These are phyloP conservation scores for Hypomontagnella submonticulosa DNA, from an alignment of 495 filamentous ascomycete genomes.

Conservation along the genomic window DNA sequence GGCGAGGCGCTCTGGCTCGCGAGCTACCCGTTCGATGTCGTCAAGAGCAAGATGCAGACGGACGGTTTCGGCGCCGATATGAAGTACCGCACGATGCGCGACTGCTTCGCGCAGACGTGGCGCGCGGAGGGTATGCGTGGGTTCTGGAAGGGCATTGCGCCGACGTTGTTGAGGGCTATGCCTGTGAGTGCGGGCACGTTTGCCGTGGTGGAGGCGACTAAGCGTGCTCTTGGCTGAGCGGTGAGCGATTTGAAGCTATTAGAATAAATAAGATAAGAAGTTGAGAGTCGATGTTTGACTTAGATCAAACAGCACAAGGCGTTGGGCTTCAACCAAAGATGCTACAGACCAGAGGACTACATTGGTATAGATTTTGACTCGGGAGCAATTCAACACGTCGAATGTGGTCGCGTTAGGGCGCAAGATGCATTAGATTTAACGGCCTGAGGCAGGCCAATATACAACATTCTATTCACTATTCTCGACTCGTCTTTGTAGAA, in stretches of 20 bases:
- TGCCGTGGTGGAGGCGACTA: slow-evolving; percentile 78
- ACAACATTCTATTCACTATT: slow-evolving; percentile 53
- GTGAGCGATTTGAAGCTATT: neutral
- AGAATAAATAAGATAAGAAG: neutral
- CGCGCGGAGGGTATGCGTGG: slow-evolving; percentile 78
- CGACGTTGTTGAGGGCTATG: slow-evolving; percentile 96
- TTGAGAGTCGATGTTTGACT: slow-evolving; percentile 1
- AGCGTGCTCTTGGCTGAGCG: slow-evolving; percentile 64
- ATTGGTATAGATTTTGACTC: slow-evolving; percentile 22
- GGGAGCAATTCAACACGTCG: slow-evolving; percentile 44
- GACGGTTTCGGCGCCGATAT: slow-evolving; percentile 79
- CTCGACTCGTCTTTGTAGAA: slow-evolving; percentile 84
- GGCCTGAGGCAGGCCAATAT: slow-evolving; percentile 12
- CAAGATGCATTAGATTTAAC: slow-evolving; percentile 18
- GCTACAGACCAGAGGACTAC: slow-evolving; percentile 9
- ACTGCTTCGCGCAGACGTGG: slow-evolving; percentile 89
- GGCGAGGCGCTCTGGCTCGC: slow-evolving; percentile 93
- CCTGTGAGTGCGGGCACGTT: slow-evolving; percentile 97
- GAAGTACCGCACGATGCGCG: slow-evolving; percentile 83
- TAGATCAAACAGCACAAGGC: slow-evolving; percentile 28
- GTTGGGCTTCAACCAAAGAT: slow-evolving; percentile 43
- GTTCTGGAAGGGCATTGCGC: slow-evolving; percentile 96
- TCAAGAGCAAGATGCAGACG: slow-evolving; percentile 99
- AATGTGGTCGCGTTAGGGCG: slow-evolving; percentile 18
- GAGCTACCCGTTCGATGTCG: slow-evolving; percentile 94